Evolutionary conservation across 1,284 basidiomycete genomes (phyloP).

Genomic region (Mycena sp.): DNA sequence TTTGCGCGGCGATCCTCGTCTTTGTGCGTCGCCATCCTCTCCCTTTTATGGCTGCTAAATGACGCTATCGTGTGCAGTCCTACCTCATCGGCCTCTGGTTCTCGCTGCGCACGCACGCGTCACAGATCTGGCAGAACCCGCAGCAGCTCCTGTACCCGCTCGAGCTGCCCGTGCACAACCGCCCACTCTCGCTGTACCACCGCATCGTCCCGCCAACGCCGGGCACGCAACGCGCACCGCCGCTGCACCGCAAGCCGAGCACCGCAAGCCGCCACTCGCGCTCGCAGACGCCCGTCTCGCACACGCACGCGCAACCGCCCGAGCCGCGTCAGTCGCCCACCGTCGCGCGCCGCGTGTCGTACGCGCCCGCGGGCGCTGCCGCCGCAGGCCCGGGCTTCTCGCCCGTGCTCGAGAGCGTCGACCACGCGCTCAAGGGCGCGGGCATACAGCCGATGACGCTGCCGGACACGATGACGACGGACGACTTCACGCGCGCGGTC

Average conservation of each 20-base stretch:
- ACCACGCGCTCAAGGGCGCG: constrained; percentile 74
- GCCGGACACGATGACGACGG: constrained; percentile 76
- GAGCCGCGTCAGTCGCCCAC: constrained; percentile 51
- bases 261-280: constrained; percentile 34
- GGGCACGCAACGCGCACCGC: constrained; percentile 13
- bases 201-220: constrained; percentile 55
- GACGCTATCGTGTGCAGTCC: constrained; percentile 62
- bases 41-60: constrained; percentile 10
- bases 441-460: constrained; percentile 63
- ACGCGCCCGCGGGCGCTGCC: constrained; percentile 56
- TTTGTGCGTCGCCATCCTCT: constrained; percentile 70
- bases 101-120: constrained; percentile 96
- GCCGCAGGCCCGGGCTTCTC: constrained; percentile 49
- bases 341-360: constrained; percentile 62
- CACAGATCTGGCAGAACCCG: constrained; percentile 99
- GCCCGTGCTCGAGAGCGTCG: constrained; percentile 82
- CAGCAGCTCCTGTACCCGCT: constrained; percentile 81
- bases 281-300: constrained; percentile 52
- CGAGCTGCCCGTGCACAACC: constrained; percentile 60
- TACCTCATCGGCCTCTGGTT: constrained; percentile 99
- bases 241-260: constrained; percentile 57
- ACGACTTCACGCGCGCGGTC: constrained; percentile 91
- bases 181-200: constrained; percentile 81
- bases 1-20: constrained; percentile 89
- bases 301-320: constrained; percentile 50